Evolutionary conservation across 139 green algal species (phyloP).

Genomic region (Picochlorum sp.): DNA sequence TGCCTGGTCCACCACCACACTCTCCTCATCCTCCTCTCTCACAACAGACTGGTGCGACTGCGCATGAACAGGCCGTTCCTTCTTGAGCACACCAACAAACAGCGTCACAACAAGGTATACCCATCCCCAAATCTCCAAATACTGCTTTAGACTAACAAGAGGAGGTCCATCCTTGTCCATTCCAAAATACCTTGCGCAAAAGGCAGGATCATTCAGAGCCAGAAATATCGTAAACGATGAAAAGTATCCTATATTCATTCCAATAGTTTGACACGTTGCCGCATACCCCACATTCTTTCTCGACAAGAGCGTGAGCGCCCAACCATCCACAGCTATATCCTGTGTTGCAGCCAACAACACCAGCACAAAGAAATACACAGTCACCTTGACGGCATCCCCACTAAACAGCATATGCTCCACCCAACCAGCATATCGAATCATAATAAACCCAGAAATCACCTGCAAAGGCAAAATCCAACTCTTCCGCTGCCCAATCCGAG

Average conservation of each 20-base stretch:
- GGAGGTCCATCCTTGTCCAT: conserved; percentile 14
- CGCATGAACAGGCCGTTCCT: neutral
- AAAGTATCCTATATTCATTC: conserved; percentile 87
- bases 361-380: conserved; percentile 73
- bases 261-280: conserved; percentile 87
- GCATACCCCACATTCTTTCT: conserved; percentile 70
- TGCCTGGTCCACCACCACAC: neutral
- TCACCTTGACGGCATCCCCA: conserved; percentile 58
- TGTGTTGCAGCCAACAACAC: conserved; percentile 86
- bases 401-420: conserved; percentile 26
- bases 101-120: conserved; percentile 59
- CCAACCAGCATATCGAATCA: conserved; percentile 32
- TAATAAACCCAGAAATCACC: conserved; percentile 22
- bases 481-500: conserved; percentile 59
- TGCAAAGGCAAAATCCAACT: conserved; percentile 79
- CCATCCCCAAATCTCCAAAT: conserved; percentile 79
- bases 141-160: conserved; percentile 58
- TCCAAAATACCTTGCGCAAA: conserved; percentile 69
- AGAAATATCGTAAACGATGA: conserved; percentile 90
- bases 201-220: conserved; percentile 67
- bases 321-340: conserved; percentile 92
- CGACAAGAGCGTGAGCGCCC: conserved; percentile 84
- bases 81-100: conserved; percentile 45
- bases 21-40: too few relatives aligned
- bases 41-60: too few relatives aligned